Base-by-base conservation (phyloP, 257 asterid genomes). In the Solanum chmielewskii region DNA sequence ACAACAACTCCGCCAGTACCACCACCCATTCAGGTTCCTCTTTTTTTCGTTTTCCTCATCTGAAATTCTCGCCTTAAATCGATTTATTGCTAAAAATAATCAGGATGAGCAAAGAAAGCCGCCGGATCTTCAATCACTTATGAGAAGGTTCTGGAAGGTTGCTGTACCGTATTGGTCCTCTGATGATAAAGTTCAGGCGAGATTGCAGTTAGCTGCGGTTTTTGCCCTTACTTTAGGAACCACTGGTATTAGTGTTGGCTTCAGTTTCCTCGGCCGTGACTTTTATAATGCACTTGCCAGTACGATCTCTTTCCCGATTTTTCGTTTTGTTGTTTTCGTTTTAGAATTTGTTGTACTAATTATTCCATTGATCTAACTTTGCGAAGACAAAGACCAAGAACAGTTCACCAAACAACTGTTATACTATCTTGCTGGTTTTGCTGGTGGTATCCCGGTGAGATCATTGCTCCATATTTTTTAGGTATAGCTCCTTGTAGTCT, bases 401-500 rank as follows among this genome's bases (percentile, higher is more conserved):
- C 98, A 93, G 90, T 94, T 95, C 90, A 91, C 95, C 89, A 93
- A 91, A 93, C 98, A 95, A 70, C 89, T 95, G 84, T 52, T 91
- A 84, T 95, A 94, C 89, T 95, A 95, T 90, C 93, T 95, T 74
- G 97, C 92, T 89, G 93, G 88, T 84, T 94, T 95, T 91, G 98
- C 97, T 75, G 90, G 91, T 92, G 99, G 98, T 92, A 94, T 96
- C 89, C 98, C 99, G 98, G 98, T 94, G 96, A 96, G 99, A 95
- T 85, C 92, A 92, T 90, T 88, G 94, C 97, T 70, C 92, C 93
- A 93, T 86, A 90, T 93, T 89, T 90, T 86, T 91, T 94, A 93
- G 93, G 96, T 94, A 92, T 89, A 90, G 83, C 87, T 89, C 89
- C 27, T 74, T 25, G 84, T 85, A 27, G 86, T 81, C 86, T 62